Base-by-base conservation (phyloP, 1,284 basidiomycete genomes). In the Fomitiporia mediterranea region DNA sequence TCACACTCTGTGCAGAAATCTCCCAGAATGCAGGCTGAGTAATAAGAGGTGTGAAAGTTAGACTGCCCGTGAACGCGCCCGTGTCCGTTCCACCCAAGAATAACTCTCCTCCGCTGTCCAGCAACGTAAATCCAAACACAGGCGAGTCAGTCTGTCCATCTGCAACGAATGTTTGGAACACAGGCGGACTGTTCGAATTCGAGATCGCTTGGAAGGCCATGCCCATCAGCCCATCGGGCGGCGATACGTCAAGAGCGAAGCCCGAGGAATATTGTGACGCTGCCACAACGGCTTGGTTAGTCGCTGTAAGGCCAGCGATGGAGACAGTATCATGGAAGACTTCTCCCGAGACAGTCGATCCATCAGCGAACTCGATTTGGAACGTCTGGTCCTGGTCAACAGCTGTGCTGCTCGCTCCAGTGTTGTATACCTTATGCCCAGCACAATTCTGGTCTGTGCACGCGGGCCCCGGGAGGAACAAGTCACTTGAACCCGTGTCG, bases 81-180 rank as follows among this genome's bases (percentile, higher is more conserved):
- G 53, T 57, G 63, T 80, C 70, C 8, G 69, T 68, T 0, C 78
- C 78, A 42, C 82, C 82, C 57, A 84, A 73, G 69, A 68, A 78
- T 27, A 83, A 74, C 65, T 76, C 72, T 2, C 78, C 77, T 58
- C 75, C 78, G 23, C 66, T 66, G 25, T 65, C 64, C n/a, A 74
- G 70, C 61, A 82, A 74, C 61, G 77, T 76, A 69, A 83, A 79
- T 23, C 67, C 72, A 65, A 81, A 82, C 30, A 70, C 65, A 30
- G 66, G 63, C n/a, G 65, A 55, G 11, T 65, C 57, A 50, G 74
- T 68, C 39, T 64, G 61, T 47, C 65, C 65, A 59, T 75, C 61
- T 9, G 60, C 47, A 51, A 67, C 44, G 7, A 69, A 65, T 15
- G 65, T 69, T 57, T 64, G 58, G 66, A 73, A 69, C 58, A 70